Conservation (phyloP, 208 protist species). For the Trypanosoma brucei region DNA sequence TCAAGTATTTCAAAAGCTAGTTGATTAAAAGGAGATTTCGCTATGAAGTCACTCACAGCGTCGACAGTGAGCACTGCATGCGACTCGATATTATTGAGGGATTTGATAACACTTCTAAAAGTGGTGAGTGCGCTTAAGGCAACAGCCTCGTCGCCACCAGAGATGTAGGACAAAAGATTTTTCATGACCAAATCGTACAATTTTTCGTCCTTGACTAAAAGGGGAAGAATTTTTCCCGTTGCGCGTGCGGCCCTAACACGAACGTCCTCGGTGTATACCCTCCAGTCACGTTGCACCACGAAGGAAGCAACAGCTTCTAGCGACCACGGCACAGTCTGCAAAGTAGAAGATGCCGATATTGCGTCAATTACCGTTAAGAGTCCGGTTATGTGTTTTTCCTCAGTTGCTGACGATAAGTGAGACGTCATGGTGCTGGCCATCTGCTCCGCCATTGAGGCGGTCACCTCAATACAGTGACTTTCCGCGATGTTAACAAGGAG, state of each 20-base stretch:
- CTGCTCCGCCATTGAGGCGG: conserved; percentile 32
- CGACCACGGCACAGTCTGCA: conserved; percentile 58
- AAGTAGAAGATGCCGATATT: conserved; percentile 39
- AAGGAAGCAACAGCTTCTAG: conserved; percentile 46
- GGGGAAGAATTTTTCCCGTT: conserved; percentile 28
- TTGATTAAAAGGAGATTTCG: conserved; percentile 17
- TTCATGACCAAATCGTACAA: conserved; percentile 22
- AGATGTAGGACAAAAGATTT: conserved; percentile 37
- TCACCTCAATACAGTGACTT: conserved; percentile 70
- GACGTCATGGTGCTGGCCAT: conserved; percentile 38
- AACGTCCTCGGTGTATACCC: conserved; percentile 29
- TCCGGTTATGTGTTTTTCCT: conserved; percentile 47
- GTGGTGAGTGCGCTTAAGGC: conserved; percentile 16
- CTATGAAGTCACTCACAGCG: conserved; percentile 18
- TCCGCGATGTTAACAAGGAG: conserved; percentile 64
- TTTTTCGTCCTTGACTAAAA: conserved; percentile 29
- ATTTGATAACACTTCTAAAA: conserved; percentile 13
- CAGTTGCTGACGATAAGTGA: conserved; percentile 39
- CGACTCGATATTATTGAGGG: conserved; percentile 15
- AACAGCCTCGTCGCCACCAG: conserved; percentile 16
- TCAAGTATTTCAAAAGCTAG: conserved; percentile 54
- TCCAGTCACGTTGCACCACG: conserved; percentile 55
- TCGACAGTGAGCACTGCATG: conserved; percentile 7
- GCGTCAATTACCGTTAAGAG: conserved; percentile 49
- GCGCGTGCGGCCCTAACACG: conserved; percentile 35